Conservation (phyloP, 108 stramenopile species). For the Asterionellopsis glacialis region DNA sequence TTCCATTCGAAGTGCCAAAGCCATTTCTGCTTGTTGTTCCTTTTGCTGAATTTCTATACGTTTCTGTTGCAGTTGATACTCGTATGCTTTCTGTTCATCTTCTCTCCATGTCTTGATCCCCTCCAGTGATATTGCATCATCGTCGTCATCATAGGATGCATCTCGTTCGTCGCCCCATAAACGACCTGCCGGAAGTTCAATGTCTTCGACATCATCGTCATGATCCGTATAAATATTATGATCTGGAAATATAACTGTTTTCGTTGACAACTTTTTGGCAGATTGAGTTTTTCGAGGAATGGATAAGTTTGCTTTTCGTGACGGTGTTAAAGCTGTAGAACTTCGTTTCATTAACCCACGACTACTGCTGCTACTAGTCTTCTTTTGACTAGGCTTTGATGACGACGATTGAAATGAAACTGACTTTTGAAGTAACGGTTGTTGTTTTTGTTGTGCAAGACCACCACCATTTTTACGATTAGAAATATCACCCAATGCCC, state of each 20-base stretch:
- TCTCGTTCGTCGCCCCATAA: not conserved
- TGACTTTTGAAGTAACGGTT: not conserved
- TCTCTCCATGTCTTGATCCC: not conserved
- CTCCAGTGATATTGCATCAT: not conserved
- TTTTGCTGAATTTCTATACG: too few relatives aligned
- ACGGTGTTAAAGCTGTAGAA: too few relatives aligned
- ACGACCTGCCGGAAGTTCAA: slow-evolving; percentile 1
- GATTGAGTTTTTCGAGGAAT: too few relatives aligned
- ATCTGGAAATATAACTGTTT: too few relatives aligned
- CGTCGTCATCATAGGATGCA: not conserved
- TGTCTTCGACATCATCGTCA: not conserved
- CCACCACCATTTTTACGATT: slow-evolving; percentile 3
- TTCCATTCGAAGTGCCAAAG: too few relatives aligned
- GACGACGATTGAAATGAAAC: slow-evolving; percentile 1
- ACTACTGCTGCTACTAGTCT: too few relatives aligned
- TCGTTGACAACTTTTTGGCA: too few relatives aligned
- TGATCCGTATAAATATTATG: not conserved
- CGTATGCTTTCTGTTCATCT: not conserved
- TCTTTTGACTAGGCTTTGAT: too few relatives aligned
- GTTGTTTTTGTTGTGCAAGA: not conserved
- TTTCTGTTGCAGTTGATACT: not conserved
- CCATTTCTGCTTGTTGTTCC: too few relatives aligned
- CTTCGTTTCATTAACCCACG: too few relatives aligned
- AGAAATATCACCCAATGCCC: slow-evolving; percentile 7
- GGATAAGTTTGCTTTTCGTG: too few relatives aligned